Percentiles rank a stretch among this genome's conserved stretches.
Conservation (phyloP, 164 flowering plant genomes). For the Umbellularia californica region DNA sequence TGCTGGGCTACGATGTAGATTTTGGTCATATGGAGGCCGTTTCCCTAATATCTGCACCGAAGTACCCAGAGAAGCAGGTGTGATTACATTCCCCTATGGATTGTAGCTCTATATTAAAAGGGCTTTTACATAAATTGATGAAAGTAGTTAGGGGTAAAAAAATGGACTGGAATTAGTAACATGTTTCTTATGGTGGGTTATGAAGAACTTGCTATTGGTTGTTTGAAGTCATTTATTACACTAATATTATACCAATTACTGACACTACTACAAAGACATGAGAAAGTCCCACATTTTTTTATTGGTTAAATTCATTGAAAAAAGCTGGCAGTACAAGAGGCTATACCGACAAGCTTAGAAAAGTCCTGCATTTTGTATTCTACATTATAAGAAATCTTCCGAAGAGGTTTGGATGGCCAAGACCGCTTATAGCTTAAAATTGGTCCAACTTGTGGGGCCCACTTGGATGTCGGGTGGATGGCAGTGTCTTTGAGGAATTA, state of each 20-base stretch:
- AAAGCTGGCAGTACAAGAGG: no score
- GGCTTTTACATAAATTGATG: not conserved
- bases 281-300: not conserved
- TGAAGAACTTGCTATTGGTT: not conserved
- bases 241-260: not conserved
- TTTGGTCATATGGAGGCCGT: constrained; percentile 99
- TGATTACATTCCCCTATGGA: not conserved
- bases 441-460: no score
- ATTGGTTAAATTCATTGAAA: no score
- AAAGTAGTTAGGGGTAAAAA: no score
- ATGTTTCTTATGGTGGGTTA: not conserved
- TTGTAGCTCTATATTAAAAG: not conserved
- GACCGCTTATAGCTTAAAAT: no score
- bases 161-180: not conserved
- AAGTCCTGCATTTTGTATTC: not conserved
- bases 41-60: constrained; percentile 96
- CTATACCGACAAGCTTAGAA: no score
- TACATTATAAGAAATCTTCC: no score
- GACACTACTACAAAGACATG: not conserved
- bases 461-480: no score
- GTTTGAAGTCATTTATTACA: not conserved
- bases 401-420: no score
- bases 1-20: constrained; percentile 99
- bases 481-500: no score
- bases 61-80: constrained; percentile 99